Conservation (phyloP, 306 rosid species). For the Comarum palustre region DNA sequence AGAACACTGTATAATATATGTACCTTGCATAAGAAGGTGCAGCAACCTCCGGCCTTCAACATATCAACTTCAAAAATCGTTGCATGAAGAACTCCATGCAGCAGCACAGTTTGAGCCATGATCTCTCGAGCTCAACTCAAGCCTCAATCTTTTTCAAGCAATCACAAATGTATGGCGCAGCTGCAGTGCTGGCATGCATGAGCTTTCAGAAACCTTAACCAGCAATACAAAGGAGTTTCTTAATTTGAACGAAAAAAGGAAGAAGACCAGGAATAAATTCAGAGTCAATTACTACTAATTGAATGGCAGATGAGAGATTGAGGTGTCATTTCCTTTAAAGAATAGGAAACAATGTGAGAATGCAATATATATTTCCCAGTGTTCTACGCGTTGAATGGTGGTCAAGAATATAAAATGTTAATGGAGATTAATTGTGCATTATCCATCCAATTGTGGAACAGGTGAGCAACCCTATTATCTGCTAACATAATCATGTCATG, state of each 20-base stretch:
- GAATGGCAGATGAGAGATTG: conserved; percentile 6
- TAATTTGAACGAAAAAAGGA: not conserved
- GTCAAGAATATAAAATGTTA: not conserved
- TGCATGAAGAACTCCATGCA: conserved; percentile 43
- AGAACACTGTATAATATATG: not conserved
- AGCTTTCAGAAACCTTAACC: not conserved
- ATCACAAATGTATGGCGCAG: not conserved
- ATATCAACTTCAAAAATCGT: conserved; percentile 39
- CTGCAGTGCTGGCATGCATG: conserved; percentile 8
- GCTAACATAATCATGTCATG: not conserved
- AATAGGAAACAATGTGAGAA: conserved; percentile 4
- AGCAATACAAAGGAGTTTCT: not conserved
- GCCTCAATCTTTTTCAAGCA: not conserved
- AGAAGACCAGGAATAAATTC: not conserved
- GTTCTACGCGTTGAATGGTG: conserved; percentile 13
- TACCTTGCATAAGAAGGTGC: conserved; percentile 45
- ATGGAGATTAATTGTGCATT: not conserved
- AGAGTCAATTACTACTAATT: conserved; percentile 8
- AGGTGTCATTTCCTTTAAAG: conserved; percentile 1
- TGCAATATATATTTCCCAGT: conserved; percentile 1
- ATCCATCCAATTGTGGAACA: conserved; percentile 17
- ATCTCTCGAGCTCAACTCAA: conserved; percentile 4
- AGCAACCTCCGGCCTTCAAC: conserved; percentile 29
- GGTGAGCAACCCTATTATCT: conserved; percentile 21
- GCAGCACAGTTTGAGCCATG: conserved; percentile 19